A percentile compares a stretch with the other conserved stretches of the same genome.
Evolutionary conservation across 2,329 filamentous ascomycete species (phyloP).

Genomic region (Colletotrichum salicis): DNA sequence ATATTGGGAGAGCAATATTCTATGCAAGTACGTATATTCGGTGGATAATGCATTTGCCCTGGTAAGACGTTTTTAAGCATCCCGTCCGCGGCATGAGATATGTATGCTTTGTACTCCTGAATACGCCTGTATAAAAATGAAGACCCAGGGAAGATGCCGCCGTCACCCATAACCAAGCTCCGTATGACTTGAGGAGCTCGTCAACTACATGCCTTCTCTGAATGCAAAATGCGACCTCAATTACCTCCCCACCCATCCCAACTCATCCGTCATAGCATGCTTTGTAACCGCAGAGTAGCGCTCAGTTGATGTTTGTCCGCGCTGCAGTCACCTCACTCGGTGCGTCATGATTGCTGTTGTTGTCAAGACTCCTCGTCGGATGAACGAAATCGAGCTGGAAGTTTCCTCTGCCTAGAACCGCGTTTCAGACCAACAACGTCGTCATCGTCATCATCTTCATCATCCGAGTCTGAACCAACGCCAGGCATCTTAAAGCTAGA

Average conservation of each 20-base stretch:
- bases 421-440: constrained; percentile 13
- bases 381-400: constrained; percentile 30
- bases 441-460: constrained; percentile 23
- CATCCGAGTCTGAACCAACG: constrained; percentile 21
- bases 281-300: neutral
- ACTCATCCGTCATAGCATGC: constrained; percentile 1
- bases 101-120: constrained; percentile 27
- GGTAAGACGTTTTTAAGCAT: neutral
- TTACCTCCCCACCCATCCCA: neutral
- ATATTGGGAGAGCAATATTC: neutral
- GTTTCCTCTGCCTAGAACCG: constrained; percentile 21
- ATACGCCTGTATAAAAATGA: constrained; percentile 15
- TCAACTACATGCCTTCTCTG: constrained; percentile 13
- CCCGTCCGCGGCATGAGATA: neutral
- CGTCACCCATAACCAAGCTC: neutral
- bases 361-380: constrained; percentile 23
- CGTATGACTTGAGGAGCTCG: neutral
- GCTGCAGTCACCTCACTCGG: neutral
- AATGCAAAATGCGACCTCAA: constrained; percentile 12
- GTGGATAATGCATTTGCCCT: constrained; percentile 3
- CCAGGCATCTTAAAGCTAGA: constrained; percentile 21
- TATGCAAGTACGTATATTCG: constrained; percentile 16
- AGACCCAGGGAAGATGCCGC: neutral
- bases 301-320: neutral
- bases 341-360: neutral